Conservation (phyloP, 352 stramenopile species). For the Phytophthora sp. region DNA sequence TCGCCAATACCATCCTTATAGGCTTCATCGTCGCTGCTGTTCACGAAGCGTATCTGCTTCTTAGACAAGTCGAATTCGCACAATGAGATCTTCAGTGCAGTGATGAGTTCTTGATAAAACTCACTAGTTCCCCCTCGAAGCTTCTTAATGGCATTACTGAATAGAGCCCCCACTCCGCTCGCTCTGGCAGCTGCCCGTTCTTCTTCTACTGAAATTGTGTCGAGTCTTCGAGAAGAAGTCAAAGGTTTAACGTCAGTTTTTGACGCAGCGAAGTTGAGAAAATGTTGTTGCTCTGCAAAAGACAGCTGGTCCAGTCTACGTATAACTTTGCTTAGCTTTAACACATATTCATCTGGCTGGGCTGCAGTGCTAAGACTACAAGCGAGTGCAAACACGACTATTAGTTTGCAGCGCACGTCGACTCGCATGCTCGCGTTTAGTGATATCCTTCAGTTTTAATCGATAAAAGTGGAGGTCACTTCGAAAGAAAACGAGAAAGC, state of each 20-base stretch:
- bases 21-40: constrained; percentile 20
- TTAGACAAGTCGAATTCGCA: constrained; percentile 42
- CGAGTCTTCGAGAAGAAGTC: constrained; percentile 2
- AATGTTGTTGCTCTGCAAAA: not conserved
- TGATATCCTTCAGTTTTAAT: not conserved
- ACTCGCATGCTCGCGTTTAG: too few relatives aligned
- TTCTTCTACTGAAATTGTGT: not conserved
- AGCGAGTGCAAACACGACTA: too few relatives aligned
- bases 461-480: not conserved
- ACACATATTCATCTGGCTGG: too few relatives aligned
- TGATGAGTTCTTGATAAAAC: constrained; percentile 68
- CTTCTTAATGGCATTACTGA: constrained; percentile 55
- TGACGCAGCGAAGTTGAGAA: not conserved
- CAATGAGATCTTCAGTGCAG: constrained; percentile 51
- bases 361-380: too few relatives aligned
- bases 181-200: constrained; percentile 29
- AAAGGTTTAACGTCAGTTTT: constrained; percentile 2
- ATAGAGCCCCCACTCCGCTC: constrained; percentile 42
- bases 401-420: too few relatives aligned
- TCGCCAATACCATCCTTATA: constrained; percentile 45
- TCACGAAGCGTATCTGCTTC: constrained; percentile 44
- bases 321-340: too few relatives aligned
- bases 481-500: too few relatives aligned
- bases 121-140: constrained; percentile 51
- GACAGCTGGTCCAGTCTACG: too few relatives aligned